Evolutionary conservation across 2,329 filamentous ascomycete genomes (phyloP).

Genomic region (Fusarium staphyleae): DNA sequence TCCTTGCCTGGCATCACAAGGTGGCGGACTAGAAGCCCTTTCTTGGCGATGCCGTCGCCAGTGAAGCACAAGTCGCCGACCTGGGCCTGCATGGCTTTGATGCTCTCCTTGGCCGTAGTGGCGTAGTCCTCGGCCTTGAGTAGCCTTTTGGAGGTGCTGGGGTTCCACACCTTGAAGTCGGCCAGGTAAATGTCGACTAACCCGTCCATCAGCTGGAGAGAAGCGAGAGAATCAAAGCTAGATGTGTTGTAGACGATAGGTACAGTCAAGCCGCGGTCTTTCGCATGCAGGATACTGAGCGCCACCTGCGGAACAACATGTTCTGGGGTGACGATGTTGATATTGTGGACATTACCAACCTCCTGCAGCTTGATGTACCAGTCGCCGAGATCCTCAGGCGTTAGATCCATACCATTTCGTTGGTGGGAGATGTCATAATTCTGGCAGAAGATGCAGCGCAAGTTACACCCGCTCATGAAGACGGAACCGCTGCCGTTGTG

Average conservation of each 20-base stretch:
- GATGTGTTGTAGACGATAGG: slow-evolving; percentile 89
- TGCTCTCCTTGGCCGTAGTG: slow-evolving; percentile 74
- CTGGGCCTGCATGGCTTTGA: slow-evolving; percentile 80
- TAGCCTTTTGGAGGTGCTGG: slow-evolving; percentile 69
- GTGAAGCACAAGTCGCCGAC: slow-evolving; percentile 87
- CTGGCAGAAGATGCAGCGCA: slow-evolving; percentile 80
- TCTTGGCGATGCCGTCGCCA: slow-evolving; percentile 79
- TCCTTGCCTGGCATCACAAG: slow-evolving; percentile 86
- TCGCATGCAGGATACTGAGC: slow-evolving; percentile 76
- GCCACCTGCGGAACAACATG: slow-evolving; percentile 87
- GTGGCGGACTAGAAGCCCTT: slow-evolving; percentile 77
- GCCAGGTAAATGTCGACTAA: slow-evolving; percentile 87
- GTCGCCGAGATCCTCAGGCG: slow-evolving; percentile 77
- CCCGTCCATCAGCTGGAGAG: slow-evolving; percentile 75
- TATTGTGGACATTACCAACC: slow-evolving; percentile 84
- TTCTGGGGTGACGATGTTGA: slow-evolving; percentile 87
- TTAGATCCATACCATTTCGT: slow-evolving; percentile 80
- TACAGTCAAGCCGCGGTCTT: slow-evolving; percentile 71
- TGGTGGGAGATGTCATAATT: slow-evolving; percentile 86
- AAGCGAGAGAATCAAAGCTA: slow-evolving; percentile 78
- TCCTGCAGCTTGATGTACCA: slow-evolving; percentile 87
- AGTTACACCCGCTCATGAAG: slow-evolving; percentile 79
- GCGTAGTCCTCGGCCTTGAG: slow-evolving; percentile 83
- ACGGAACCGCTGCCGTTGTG: slow-evolving; percentile 81
- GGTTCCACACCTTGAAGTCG: slow-evolving; percentile 84